Conservation (phyloP, 139 green algal genomes). For the Marvania coccoides region DNA sequence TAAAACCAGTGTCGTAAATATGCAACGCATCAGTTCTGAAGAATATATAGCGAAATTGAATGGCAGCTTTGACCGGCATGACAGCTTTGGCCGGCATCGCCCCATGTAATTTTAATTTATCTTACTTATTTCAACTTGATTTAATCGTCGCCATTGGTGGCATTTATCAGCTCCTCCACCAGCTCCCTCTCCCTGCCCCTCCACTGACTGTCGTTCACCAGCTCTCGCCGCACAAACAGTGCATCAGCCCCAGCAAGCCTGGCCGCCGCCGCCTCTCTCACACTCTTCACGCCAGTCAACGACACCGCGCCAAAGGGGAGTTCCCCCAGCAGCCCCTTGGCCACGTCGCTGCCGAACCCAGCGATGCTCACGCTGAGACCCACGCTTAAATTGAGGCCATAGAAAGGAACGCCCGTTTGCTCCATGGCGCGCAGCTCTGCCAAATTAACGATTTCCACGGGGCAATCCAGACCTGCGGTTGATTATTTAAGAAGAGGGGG, state of each 20-base stretch:
- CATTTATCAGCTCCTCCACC: constrained; percentile 35
- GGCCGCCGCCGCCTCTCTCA: constrained; percentile 55
- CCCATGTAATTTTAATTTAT: no score
- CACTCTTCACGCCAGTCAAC: constrained; percentile 44
- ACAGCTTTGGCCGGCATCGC: no score
- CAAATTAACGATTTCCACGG: constrained; percentile 29
- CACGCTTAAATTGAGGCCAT: constrained; percentile 36
- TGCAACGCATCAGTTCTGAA: no score
- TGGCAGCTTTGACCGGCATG: no score
- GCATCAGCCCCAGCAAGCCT: constrained; percentile 51
- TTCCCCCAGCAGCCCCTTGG: constrained; percentile 56
- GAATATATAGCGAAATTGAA: no score
- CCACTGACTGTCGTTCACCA: constrained; percentile 31
- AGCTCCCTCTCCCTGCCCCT: constrained; percentile 6
- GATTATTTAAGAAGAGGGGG: no score
- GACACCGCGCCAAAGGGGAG: constrained; percentile 50
- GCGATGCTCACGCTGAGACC: constrained; percentile 50
- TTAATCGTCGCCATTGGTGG: constrained; percentile 34
- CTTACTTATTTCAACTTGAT: no score
- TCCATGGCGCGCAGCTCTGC: constrained; percentile 8
- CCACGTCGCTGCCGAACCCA: constrained; percentile 50
- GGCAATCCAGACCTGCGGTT: constrained; percentile 24
- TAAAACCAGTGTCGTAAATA: no score
- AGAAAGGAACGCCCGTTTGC: constrained; percentile 11
- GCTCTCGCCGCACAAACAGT: constrained; percentile 61